Conservation (phyloP, 2,329 filamentous ascomycete genomes). For the Diatrype stigma region DNA sequence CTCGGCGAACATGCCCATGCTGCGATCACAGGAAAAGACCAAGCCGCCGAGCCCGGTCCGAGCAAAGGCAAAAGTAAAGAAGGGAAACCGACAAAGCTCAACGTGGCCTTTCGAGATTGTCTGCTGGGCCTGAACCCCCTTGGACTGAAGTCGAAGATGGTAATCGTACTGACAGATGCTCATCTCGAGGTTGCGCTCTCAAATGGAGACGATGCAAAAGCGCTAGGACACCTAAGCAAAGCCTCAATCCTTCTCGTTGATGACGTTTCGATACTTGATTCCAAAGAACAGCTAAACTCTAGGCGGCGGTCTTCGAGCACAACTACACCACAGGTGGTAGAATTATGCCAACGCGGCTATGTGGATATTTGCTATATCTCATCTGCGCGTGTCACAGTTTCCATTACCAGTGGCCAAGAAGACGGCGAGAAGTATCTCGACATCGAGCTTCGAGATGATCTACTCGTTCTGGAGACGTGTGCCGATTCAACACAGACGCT, state of each 20-base stretch:
- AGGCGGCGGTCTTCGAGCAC: conserved; percentile 32
- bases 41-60: conserved; percentile 2
- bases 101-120: conserved; percentile 76
- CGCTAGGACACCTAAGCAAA: conserved; percentile 68
- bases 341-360: conserved; percentile 65
- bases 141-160: conserved; percentile 67
- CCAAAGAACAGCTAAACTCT: conserved; percentile 35
- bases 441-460: conserved; percentile 77
- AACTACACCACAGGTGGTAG: conserved; percentile 48
- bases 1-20: conserved; percentile 62
- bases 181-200: conserved; percentile 66
- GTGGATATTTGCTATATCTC: conserved; percentile 86
- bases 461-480: conserved; percentile 89
- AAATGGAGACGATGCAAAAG: conserved; percentile 59
- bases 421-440: conserved; percentile 66
- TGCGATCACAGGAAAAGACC: conserved; percentile 34
- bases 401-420: conserved; percentile 50
- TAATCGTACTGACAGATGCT: conserved; percentile 75
- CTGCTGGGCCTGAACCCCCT: conserved; percentile 81
- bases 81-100: conserved; percentile 60
- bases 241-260: conserved; percentile 82
- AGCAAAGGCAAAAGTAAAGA: conserved; percentile 24
- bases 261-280: conserved; percentile 50
- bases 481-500: conserved; percentile 96
- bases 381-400: conserved; percentile 66